A percentile compares a stretch with the other conserved stretches of the same genome.
These are phyloP conservation scores for Trichoderma sp. DNA, from an alignment of 2,329 filamentous ascomycete species.

Conservation along the genomic window DNA sequence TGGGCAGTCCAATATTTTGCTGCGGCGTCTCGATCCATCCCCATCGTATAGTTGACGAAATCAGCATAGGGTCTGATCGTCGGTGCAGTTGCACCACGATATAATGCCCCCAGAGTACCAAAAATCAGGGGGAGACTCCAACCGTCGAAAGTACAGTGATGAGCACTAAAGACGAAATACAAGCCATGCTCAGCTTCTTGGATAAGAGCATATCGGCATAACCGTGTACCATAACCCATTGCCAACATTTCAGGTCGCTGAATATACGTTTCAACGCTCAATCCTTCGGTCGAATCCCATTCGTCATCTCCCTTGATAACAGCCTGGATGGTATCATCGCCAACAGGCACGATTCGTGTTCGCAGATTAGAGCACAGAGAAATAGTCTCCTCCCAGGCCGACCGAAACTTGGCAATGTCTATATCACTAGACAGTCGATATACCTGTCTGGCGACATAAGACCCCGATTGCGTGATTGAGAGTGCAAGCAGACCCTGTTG, in stretches of 20 bases:
- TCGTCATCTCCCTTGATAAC: neutral
- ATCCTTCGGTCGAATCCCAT: neutral
- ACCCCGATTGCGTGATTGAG: conserved; percentile 36
- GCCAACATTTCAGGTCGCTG: neutral
- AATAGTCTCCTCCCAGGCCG: conserved; percentile 35
- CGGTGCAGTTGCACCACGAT: neutral
- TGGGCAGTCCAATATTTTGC: conserved; percentile 28
- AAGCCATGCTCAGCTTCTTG: neutral
- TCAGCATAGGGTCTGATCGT: neutral
- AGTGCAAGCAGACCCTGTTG: conserved; percentile 46
- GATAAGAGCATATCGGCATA: conserved; percentile 5
- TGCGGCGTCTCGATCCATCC: neutral
- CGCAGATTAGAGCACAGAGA: conserved; percentile 12
- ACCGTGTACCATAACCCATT: conserved; percentile 1
- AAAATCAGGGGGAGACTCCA: conserved; percentile 8
- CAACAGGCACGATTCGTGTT: conserved; percentile 15
- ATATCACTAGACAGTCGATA: conserved; percentile 38
- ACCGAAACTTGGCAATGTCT: conserved; percentile 25
- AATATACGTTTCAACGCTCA: neutral
- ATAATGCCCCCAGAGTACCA: neutral
- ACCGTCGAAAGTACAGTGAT: conserved; percentile 23
- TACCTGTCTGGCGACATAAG: conserved; percentile 30
- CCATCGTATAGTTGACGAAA: conserved; percentile 26
- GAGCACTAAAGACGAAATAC: conserved; percentile 12
- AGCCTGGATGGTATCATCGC: neutral